phyloP scores from a whole-genome alignment of 176 grass and related monocot species.

The Oryza rufipogon region DNA sequence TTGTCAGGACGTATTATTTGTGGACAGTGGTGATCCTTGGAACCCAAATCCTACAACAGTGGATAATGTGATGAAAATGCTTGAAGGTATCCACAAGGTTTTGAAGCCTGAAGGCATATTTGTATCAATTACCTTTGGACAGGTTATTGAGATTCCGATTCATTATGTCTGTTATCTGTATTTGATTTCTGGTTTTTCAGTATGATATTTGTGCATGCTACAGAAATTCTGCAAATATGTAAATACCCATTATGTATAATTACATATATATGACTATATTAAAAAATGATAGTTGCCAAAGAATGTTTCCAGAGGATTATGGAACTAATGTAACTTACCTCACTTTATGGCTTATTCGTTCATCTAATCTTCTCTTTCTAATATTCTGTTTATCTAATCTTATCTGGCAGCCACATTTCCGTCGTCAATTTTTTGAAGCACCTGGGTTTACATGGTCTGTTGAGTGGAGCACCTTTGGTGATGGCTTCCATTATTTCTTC shows the following conservation, averaged over 20 bases:
- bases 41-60: constrained; percentile 67
- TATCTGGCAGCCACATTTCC: constrained; percentile 80
- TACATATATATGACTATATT: not conserved
- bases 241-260: not conserved
- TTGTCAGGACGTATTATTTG: constrained; percentile 83
- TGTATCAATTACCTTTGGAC: constrained; percentile 88
- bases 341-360: not conserved
- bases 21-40: constrained; percentile 97
- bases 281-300: not conserved
- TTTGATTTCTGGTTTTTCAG: not conserved
- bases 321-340: not conserved
- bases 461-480: constrained; percentile 80
- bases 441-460: constrained; percentile 80
- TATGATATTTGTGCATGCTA: constrained; percentile 7
- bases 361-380: constrained; percentile 1
- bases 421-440: constrained; percentile 70
- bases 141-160: constrained; percentile 52
- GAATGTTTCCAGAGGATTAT: not conserved
- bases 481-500: constrained; percentile 92
- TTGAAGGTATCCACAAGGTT: constrained; percentile 78
- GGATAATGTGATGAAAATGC: constrained; percentile 88
- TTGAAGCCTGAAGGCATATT: constrained; percentile 79
- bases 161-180: not conserved
- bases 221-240: not conserved
- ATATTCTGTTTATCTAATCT: constrained; percentile 1